These are phyloP conservation scores for Sporobolomyces phaffii DNA, from an alignment of 768 basidiomycete genomes.

Conservation along the genomic window DNA sequence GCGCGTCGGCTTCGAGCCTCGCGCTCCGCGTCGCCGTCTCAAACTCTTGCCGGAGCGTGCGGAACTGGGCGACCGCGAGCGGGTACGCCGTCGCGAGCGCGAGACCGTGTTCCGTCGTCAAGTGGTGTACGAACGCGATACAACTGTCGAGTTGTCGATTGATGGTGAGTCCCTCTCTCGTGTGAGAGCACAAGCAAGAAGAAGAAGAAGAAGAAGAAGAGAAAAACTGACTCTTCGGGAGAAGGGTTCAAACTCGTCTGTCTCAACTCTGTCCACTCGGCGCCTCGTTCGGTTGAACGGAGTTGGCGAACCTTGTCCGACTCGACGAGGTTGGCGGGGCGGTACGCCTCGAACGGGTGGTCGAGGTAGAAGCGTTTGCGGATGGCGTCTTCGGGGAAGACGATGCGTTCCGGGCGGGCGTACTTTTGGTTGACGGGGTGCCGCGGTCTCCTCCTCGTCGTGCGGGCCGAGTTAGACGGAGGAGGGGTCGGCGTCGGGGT, in stretches of 20 bases:
- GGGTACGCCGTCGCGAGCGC: conserved; percentile 75
- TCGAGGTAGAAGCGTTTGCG: conserved; percentile 88
- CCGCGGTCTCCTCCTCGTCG: conserved; percentile 25
- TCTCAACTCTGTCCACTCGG: conserved; percentile 67
- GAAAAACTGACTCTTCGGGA: conserved; percentile 73
- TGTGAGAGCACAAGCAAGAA: not conserved
- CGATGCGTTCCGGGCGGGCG: conserved; percentile 55
- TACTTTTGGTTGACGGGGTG: conserved; percentile 2
- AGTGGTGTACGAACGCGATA: conserved; percentile 70
- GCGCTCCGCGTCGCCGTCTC: conserved; percentile 71
- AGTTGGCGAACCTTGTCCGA: conserved; percentile 47
- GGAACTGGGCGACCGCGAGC: conserved; percentile 74
- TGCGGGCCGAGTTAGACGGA: too few relatives aligned
- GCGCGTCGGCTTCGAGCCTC: conserved; percentile 66
- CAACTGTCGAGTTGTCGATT: too few relatives aligned
- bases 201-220: not conserved
- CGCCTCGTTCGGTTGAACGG: conserved; percentile 58
- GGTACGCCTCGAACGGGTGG: conserved; percentile 91
- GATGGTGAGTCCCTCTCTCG: too few relatives aligned
- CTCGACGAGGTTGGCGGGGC: conserved; percentile 72
- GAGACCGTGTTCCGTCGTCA: conserved; percentile 60
- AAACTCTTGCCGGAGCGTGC: conserved; percentile 75
- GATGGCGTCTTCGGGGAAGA: conserved; percentile 76
- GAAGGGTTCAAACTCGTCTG: conserved; percentile 77
- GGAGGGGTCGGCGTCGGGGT: too few relatives aligned